Evolutionary conservation across 2,329 filamentous ascomycete genomes (phyloP).

Genomic region (Botryotinia globosa): DNA sequence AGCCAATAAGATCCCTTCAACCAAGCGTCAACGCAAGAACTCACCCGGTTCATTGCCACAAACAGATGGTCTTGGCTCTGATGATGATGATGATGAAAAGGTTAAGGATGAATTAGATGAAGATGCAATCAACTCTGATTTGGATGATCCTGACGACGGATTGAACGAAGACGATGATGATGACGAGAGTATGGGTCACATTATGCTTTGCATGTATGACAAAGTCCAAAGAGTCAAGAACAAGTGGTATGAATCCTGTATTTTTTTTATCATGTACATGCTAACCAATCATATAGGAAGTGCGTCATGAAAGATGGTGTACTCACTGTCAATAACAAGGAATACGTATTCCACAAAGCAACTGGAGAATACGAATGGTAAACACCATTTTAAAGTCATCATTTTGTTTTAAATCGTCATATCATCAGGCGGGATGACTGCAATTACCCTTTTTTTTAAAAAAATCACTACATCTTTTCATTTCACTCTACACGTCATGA

Average conservation of each 20-base stretch:
- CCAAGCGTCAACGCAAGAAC: conserved; percentile 39
- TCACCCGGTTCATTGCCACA: conserved; percentile 41
- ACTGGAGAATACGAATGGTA: conserved; percentile 98
- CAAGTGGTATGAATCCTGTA: conserved; percentile 65
- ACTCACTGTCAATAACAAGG: conserved; percentile 86
- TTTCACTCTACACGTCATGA: not conserved
- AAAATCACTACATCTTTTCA: not conserved
- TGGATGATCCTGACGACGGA: conserved; percentile 91
- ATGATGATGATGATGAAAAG: conserved; percentile 57
- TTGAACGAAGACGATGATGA: conserved; percentile 81
- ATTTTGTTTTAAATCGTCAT: not conserved
- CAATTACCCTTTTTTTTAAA: not conserved
- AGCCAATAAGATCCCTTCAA: conserved; percentile 31
- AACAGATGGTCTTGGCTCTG: conserved; percentile 55
- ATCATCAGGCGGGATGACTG: not conserved
- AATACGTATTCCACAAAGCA: conserved; percentile 98
- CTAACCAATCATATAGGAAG: conserved; percentile 62
- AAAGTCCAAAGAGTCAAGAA: conserved; percentile 99
- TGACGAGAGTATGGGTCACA: conserved; percentile 78
- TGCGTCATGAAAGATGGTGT: conserved; percentile 97
- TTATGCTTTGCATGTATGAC: conserved; percentile 99
- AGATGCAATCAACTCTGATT: conserved; percentile 96
- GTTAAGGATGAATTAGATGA: conserved; percentile 66
- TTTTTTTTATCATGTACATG: not conserved
- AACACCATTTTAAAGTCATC: conserved; percentile 21